A percentile compares a stretch with the other conserved stretches of the same genome.
These are phyloP conservation scores for Sapria himalayana DNA, from an alignment of 345 rosid species.

Conservation along the genomic window DNA sequence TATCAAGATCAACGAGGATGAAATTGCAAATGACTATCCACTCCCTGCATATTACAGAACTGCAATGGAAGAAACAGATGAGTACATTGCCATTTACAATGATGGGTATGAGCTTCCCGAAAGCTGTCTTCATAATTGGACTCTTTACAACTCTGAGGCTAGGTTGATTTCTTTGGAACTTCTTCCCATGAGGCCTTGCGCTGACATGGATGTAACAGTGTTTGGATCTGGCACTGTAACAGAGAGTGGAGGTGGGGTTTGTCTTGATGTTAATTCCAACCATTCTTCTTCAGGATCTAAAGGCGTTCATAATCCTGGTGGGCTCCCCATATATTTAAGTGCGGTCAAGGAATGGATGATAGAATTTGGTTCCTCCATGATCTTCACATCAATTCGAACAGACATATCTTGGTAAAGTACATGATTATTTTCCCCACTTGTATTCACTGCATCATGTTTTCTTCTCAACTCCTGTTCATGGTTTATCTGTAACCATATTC, in stretches of 20 bases:
- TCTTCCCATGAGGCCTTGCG: slow-evolving; percentile 57
- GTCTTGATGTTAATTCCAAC: slow-evolving; percentile 20
- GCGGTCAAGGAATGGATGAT: slow-evolving; percentile 78
- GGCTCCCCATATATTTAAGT: slow-evolving; percentile 39
- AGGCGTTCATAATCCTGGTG: slow-evolving; percentile 14
- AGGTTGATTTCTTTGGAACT: slow-evolving; percentile 63
- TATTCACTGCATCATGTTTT: neutral
- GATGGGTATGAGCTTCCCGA: slow-evolving; percentile 36
- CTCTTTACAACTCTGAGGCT: slow-evolving; percentile 58
- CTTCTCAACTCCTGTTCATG: too few relatives aligned
- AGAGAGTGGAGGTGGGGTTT: slow-evolving; percentile 45
- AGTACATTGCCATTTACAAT: slow-evolving; percentile 26
- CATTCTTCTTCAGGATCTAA: slow-evolving; percentile 23
- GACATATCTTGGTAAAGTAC: slow-evolving; percentile 58
- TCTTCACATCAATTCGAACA: slow-evolving; percentile 46
- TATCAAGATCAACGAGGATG: slow-evolving; percentile 68
- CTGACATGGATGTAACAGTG: slow-evolving; percentile 49
- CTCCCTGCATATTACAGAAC: slow-evolving; percentile 53
- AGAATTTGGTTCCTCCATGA: slow-evolving; percentile 44
- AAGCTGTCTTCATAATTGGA: slow-evolving; percentile 58
- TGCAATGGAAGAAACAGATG: slow-evolving; percentile 44
- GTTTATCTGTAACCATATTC: too few relatives aligned
- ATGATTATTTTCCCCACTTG: neutral
- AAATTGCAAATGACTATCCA: slow-evolving; percentile 70
- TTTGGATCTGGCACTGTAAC: slow-evolving; percentile 59